phyloP scores from a whole-genome alignment of 2,329 filamentous ascomycete species.

The Colletotrichum lini region DNA sequence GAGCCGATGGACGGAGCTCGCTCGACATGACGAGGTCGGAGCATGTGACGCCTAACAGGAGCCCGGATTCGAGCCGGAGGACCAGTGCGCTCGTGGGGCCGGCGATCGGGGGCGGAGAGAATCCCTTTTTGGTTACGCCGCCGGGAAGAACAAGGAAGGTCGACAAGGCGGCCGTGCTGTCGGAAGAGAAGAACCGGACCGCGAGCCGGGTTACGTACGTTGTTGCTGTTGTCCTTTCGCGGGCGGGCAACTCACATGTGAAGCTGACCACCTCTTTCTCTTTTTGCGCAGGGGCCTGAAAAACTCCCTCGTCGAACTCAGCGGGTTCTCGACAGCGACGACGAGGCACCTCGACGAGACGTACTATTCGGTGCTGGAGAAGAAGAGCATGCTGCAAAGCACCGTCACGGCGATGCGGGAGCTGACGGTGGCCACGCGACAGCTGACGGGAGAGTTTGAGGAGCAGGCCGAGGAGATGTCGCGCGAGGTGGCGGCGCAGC shows the following conservation, averaged over 20 bases:
- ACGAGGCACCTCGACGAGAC: slow-evolving; percentile 79
- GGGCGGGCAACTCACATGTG: background rate
- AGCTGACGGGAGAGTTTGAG: slow-evolving; percentile 72
- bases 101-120: slow-evolving; percentile 45
- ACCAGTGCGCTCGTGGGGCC: slow-evolving; percentile 54
- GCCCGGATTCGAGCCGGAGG: slow-evolving; percentile 60
- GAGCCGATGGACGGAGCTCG: slow-evolving; percentile 55
- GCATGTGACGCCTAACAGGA: slow-evolving; percentile 59
- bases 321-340: slow-evolving; percentile 72
- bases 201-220: slow-evolving; percentile 59
- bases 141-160: slow-evolving; percentile 44
- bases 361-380: slow-evolving; percentile 81
- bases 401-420: slow-evolving; percentile 77
- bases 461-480: slow-evolving; percentile 71
- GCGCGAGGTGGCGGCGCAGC: slow-evolving; percentile 71
- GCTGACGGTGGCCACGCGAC: slow-evolving; percentile 73
- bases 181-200: slow-evolving; percentile 58
- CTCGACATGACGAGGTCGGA: slow-evolving; percentile 63
- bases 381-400: slow-evolving; percentile 73
- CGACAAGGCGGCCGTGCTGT: slow-evolving; percentile 56
- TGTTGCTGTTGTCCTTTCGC: background rate
- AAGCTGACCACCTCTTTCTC: slow-evolving; percentile 8
- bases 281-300: slow-evolving; percentile 61
- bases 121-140: slow-evolving; percentile 10
- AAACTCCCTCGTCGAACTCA: slow-evolving; percentile 68